Evolutionary conservation across 2,329 filamentous ascomycete species (phyloP).

Genomic region (Fusarium armeniacum): DNA sequence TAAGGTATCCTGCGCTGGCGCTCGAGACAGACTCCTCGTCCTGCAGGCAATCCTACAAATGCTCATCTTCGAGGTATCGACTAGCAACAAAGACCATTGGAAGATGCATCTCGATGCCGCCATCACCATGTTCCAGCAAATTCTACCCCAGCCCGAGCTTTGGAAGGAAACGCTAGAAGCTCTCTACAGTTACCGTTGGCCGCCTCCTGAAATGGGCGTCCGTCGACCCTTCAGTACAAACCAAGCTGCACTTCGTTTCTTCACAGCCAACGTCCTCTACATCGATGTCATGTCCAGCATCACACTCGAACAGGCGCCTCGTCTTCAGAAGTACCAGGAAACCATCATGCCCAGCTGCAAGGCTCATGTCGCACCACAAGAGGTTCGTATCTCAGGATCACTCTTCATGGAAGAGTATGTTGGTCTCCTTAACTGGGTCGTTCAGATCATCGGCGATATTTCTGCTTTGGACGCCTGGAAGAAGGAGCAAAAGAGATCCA

Average conservation of each 20-base stretch:
- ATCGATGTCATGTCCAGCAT: conserved; percentile 66
- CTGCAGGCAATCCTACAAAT: conserved; percentile 68
- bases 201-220: conserved; percentile 52
- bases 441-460: conserved; percentile 68
- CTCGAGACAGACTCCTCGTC: conserved; percentile 56
- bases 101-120: conserved; percentile 66
- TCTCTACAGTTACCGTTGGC: conserved; percentile 54
- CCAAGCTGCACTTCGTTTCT: conserved; percentile 64
- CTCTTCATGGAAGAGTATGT: conserved; percentile 65
- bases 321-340: conserved; percentile 59
- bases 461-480: conserved; percentile 69
- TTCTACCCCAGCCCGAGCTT: conserved; percentile 55
- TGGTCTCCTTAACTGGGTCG: conserved; percentile 70
- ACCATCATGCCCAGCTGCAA: conserved; percentile 55
- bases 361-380: conserved; percentile 26
- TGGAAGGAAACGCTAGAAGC: conserved; percentile 56
- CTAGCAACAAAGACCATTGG: conserved; percentile 63
- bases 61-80: conserved; percentile 65
- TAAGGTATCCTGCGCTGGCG: conserved; percentile 50
- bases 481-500: conserved; percentile 59
- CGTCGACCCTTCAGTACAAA: conserved; percentile 60
- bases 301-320: conserved; percentile 59
- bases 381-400: conserved; percentile 47
- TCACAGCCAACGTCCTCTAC: conserved; percentile 61
- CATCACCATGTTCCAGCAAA: conserved; percentile 63